These are phyloP conservation scores for Talaromyces sp. DNA, from an alignment of 2,329 filamentous ascomycete species.

Conservation along the genomic window DNA sequence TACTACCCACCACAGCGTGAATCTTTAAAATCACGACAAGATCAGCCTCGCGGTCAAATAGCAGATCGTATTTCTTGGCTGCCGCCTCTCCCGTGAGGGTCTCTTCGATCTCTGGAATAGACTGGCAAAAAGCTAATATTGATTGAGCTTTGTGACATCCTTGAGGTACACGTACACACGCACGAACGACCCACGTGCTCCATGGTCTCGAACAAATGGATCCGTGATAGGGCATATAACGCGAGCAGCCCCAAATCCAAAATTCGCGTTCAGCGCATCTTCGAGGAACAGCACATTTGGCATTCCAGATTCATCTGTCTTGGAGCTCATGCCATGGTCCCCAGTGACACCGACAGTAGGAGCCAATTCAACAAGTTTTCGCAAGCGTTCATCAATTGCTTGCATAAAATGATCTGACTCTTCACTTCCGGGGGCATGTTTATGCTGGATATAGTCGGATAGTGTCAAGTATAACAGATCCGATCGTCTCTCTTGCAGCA, in stretches of 20 bases:
- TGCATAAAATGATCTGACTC: slow-evolving; percentile 45
- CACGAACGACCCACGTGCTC: slow-evolving; percentile 48
- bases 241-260: slow-evolving; percentile 26
- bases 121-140: slow-evolving; percentile 33
- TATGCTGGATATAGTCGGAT: slow-evolving; percentile 52
- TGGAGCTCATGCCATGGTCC: slow-evolving; percentile 50
- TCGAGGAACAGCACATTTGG: slow-evolving; percentile 47
- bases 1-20: slow-evolving; percentile 42
- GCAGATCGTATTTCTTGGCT: not conserved
- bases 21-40: slow-evolving; percentile 43
- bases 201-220: slow-evolving; percentile 49
- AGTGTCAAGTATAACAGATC: slow-evolving; percentile 50
- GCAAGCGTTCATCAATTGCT: slow-evolving; percentile 37
- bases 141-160: slow-evolving; percentile 24
- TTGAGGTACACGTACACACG: slow-evolving; percentile 45
- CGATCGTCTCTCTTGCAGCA: slow-evolving; percentile 42
- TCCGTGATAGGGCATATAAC: slow-evolving; percentile 52
- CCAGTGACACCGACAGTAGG: slow-evolving; percentile 46
- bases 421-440: slow-evolving; percentile 40
- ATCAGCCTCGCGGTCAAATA: slow-evolving; percentile 26
- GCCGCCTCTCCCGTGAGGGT: slow-evolving; percentile 38
- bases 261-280: slow-evolving; percentile 39
- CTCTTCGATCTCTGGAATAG: slow-evolving; percentile 37
- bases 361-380: slow-evolving; percentile 37
- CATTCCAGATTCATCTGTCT: slow-evolving; percentile 36